Evolutionary conservation across 768 basidiomycete genomes (phyloP), one percentile per base, ranked within the genome.

Genomic region (Cantharellus anzutake): DNA sequence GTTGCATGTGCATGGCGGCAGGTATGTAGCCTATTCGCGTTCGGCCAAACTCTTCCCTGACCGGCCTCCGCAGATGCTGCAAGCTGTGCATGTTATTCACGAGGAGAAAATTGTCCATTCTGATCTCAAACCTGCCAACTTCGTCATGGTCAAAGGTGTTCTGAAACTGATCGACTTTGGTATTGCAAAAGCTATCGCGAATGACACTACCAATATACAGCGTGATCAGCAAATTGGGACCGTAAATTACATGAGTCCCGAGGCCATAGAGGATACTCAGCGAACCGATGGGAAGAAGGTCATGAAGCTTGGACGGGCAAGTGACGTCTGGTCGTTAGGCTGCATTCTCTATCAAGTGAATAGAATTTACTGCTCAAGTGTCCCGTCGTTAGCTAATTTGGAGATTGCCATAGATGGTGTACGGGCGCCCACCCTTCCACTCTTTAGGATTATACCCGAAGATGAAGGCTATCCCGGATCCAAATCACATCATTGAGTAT

Each of bases 61-160:
- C 14, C 35, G 52, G 14, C 35, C 7, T n/a, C 41, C 57, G 20
- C 67, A 97, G 93, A 99, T 99, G 91, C 73, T 99, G 56, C 84
- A 96, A 75, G 93, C 93, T 0, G 94, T 99, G n/a, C 87, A 96
- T 61, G 84, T 97, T 59, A 94, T 97, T 58, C 94, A 99, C 67
- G 88, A 94, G 63, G 92, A 96, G 72, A 94, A 94, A 71, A 96
- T 99, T 62, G 94, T 99, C 2, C 94, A 99, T 71, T 94, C 93
- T 20, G 94, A 99, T 71, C 76, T 98, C 59, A 99, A 99, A 69
- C 94, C 94, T 3, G 94, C 96, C 2, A 99, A 99, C 70, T 99
- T 99, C 64, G 93, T 99, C 29, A 76, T 99, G 39, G 94, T 98
- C 60, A 83, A 84, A 61, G 94, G 94, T 3, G 85, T 90, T 64